Evolutionary conservation across 345 rosid species (phyloP).

Genomic region (Citrus maxima): DNA sequence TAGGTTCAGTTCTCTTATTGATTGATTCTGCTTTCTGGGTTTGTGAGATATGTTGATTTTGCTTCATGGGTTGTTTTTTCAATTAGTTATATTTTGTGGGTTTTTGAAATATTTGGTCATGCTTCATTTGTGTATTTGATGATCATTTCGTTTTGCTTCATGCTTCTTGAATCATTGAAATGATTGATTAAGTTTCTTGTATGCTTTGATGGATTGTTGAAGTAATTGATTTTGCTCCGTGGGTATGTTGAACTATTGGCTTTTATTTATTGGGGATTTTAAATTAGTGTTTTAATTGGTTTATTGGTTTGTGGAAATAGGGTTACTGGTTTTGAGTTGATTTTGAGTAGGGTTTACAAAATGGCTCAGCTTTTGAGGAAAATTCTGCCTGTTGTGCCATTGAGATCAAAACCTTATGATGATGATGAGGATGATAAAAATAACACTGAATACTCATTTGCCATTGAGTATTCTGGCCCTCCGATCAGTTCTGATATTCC

Average conservation of each 20-base stretch:
- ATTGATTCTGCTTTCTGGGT: background rate
- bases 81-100: no score
- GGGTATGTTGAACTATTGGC: background rate
- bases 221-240: slow-evolving; percentile 1
- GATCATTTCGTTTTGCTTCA: background rate
- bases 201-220: slow-evolving; percentile 9
- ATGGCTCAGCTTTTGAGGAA: slow-evolving; percentile 59
- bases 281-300: background rate
- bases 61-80: background rate
- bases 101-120: background rate
- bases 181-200: slow-evolving; percentile 1
- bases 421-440: slow-evolving; percentile 35
- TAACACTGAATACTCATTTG: slow-evolving; percentile 64
- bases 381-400: slow-evolving; percentile 37
- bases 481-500: slow-evolving; percentile 49
- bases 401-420: slow-evolving; percentile 31
- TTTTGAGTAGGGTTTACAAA: background rate
- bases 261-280: slow-evolving; percentile 11
- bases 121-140: slow-evolving; percentile 9
- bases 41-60: background rate
- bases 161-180: slow-evolving; percentile 14
- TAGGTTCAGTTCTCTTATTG: background rate
- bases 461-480: slow-evolving; percentile 74
- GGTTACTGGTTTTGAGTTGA: background rate
- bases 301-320: background rate